Evolutionary conservation across 495 filamentous ascomycete genomes (phyloP).

Genomic region (Apiosordaria backusii): DNA sequence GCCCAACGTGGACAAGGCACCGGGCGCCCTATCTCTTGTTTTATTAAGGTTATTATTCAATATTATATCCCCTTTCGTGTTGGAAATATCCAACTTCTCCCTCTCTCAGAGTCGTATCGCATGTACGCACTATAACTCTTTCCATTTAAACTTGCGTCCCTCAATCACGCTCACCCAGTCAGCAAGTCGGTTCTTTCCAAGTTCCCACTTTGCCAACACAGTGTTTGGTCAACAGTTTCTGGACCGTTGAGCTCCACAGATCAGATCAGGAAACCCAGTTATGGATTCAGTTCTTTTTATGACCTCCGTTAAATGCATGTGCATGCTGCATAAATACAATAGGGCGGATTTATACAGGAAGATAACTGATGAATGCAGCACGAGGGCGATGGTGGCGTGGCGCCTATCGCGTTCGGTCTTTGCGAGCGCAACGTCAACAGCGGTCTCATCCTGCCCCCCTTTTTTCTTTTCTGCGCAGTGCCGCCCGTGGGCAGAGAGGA

Average conservation of each 20-base stretch:
- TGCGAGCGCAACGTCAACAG: not conserved
- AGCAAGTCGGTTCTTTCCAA: not conserved
- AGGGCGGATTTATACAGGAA: not conserved
- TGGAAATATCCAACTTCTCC: not conserved
- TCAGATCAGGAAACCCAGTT: not conserved
- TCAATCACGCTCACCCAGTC: not conserved
- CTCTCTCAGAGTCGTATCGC: slow-evolving; percentile 1
- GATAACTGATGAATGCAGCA: not conserved
- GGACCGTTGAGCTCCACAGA: not conserved
- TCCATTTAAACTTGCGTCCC: not conserved
- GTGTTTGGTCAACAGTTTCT: not conserved
- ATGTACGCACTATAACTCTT: slow-evolving; percentile 7
- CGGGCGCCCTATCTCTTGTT: not conserved
- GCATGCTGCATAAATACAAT: not conserved
- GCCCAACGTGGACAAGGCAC: slow-evolving; percentile 7
- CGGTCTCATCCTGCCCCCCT: too few relatives aligned
- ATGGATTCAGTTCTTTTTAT: not conserved
- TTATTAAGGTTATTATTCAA: not conserved
- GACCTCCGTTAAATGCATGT: not conserved
- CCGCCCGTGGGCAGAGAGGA: not conserved
- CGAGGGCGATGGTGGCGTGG: not conserved
- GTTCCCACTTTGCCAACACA: not conserved
- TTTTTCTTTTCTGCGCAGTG: not conserved
- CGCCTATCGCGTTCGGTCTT: not conserved
- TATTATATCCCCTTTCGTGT: not conserved